Conservation (phyloP, 2,329 filamentous ascomycete genomes). For the Penicillium sp. region DNA sequence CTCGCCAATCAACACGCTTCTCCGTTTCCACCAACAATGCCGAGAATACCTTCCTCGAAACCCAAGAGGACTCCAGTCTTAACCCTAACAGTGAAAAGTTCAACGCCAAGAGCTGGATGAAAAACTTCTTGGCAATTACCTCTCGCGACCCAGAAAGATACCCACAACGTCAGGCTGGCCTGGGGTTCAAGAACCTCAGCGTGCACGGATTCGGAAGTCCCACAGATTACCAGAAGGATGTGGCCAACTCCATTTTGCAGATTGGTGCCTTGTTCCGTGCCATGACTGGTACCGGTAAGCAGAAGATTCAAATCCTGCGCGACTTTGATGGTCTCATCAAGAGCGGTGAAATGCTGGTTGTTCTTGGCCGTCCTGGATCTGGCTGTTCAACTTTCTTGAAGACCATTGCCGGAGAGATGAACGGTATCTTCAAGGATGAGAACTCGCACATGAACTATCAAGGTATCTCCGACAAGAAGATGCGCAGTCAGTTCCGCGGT, state of each 20-base stretch:
- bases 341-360: conserved; percentile 58
- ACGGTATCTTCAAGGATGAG: conserved; percentile 72
- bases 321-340: conserved; percentile 64
- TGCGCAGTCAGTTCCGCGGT: conserved; percentile 74
- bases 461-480: conserved; percentile 52
- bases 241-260: conserved; percentile 40
- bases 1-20: conserved; percentile 36
- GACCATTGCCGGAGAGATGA: conserved; percentile 78
- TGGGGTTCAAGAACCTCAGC: conserved; percentile 66
- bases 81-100: conserved; percentile 49
- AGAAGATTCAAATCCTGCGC: conserved; percentile 60
- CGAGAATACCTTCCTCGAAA: conserved; percentile 39
- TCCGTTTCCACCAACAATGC: conserved; percentile 22
- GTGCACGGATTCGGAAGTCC: conserved; percentile 66
- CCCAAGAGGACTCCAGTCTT: conserved; percentile 37
- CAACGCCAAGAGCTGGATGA: conserved; percentile 48
- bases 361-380: conserved; percentile 52
- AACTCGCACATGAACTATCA: conserved; percentile 79
- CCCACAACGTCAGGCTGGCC: conserved; percentile 57
- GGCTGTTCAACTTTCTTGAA: conserved; percentile 83
- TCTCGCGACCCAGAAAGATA: conserved; percentile 55
- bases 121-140: conserved; percentile 46
- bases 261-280: conserved; percentile 35
- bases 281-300: conserved; percentile 38
- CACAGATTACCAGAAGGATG: conserved; percentile 64